These are phyloP conservation scores for Tinospora cordifolia DNA, from an alignment of 164 flowering plant genomes.

Conservation along the genomic window DNA sequence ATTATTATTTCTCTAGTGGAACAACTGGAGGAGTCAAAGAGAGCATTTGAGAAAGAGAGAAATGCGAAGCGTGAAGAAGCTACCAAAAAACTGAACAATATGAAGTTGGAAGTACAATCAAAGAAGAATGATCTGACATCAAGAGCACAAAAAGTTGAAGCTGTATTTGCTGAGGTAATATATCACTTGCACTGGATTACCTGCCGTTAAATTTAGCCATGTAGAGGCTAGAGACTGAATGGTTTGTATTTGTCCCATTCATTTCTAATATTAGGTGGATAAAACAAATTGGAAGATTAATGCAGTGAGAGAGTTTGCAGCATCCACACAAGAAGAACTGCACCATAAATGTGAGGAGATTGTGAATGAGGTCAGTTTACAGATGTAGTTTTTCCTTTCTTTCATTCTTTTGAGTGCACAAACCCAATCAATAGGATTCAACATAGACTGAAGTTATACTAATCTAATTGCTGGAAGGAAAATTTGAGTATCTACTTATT, in stretches of 20 bases:
- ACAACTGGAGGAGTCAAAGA: conserved; percentile 45
- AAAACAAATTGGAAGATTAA: conserved; percentile 31
- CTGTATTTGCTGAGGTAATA: conserved; percentile 56
- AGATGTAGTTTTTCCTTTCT: not conserved
- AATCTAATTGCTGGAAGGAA: not conserved
- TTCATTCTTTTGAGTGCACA: not conserved
- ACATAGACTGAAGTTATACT: not conserved
- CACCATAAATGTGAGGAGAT: conserved; percentile 40
- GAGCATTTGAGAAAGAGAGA: conserved; percentile 55
- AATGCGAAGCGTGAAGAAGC: conserved; percentile 44
- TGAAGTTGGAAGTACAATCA: conserved; percentile 56
- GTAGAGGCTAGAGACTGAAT: not conserved
- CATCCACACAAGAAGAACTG: conserved; percentile 37
- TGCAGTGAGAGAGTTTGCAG: conserved; percentile 44
- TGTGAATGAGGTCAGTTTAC: conserved; percentile 36
- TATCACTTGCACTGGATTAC: not conserved
- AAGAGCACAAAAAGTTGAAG: conserved; percentile 53
- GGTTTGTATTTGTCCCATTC: conserved; percentile 3
- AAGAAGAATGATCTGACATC: conserved; percentile 38
- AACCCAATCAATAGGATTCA: not conserved
- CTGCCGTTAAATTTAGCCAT: not conserved
- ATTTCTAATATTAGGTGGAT: conserved; percentile 41
- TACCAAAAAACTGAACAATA: conserved; percentile 37
- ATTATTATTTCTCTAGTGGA: conserved; percentile 36
- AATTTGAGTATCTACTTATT: not conserved